Evolutionary conservation across 2,329 filamentous ascomycete species (phyloP), one percentile per base, ranked within the genome.

Genomic region (Cercospora beticola): DNA sequence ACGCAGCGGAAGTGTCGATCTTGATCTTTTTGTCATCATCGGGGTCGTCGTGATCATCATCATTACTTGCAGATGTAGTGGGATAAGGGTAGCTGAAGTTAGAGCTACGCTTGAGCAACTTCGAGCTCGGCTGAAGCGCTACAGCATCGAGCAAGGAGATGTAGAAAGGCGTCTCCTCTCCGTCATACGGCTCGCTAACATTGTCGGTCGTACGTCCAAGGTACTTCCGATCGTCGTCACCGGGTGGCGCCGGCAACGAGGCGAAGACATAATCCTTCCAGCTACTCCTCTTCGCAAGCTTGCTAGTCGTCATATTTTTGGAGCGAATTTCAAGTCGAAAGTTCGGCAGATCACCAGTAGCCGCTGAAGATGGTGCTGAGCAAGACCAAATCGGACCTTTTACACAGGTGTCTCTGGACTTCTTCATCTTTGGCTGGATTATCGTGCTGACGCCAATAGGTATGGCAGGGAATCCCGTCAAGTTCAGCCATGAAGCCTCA

Each of bases 101-200:
- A 14, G 66, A 70, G 18, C 33, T 59, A 31, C 68, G 68, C 68
- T 67, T 68, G 52, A 62, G 36, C 26, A 68, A 78, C 68, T 71
- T 70, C 56, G 52, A 71, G 58, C 16, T 28, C 31, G 14, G 67
- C 76, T 74, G 69, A 73, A 70, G 75, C 75, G 76, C 74, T 80
- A 72, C 5, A 77, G 81, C 10, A 63, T 75, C 68, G 0, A 93
- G 81, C 65, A 97, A 84, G 30, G 89, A 92, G 72, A 97, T 91
- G 78, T 90, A 97, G 79, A 97, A 97, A 0, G 94, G 94, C 0
- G 94, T 96, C 8, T 89, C 86, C 80, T 97, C 94, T 71, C 94
- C 94, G 0, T 89, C 89, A 78, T 94, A 97, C 4, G 89, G 81
- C 52, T 85, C 84, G 12, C 86, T 83, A 70, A 92, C 88, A 0